A percentile compares a stretch with the other conserved stretches of the same genome.
phyloP scores from a whole-genome alignment of 1,139 yeast species.

The Geotrichum australiense region DNA sequence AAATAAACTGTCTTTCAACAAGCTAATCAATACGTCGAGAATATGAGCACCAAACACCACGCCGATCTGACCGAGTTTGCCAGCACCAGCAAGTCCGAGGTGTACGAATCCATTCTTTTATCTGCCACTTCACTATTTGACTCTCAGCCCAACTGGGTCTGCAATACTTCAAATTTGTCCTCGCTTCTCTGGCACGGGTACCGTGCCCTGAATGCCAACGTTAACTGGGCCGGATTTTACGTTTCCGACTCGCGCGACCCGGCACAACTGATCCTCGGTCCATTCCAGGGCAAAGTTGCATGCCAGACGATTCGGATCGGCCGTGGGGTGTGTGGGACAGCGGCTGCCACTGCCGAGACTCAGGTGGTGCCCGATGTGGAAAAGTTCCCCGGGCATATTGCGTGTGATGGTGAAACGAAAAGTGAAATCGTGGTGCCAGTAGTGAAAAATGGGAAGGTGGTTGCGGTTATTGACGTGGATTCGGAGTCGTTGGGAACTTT shows the following conservation, averaged over 20 bases:
- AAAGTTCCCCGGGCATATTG: conserved; percentile 84
- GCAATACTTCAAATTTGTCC: conserved; percentile 79
- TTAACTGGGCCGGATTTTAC: conserved; percentile 95
- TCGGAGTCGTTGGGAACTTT: conserved; percentile 62
- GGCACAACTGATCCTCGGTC: conserved; percentile 64
- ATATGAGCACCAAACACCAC: no score
- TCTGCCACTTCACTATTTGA: conserved; percentile 59
- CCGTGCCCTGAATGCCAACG: conserved; percentile 28
- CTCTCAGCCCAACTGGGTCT: conserved; percentile 74
- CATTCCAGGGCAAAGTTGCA: conserved; percentile 95
- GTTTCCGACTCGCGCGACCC: conserved; percentile 37
- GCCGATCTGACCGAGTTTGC: conserved; percentile 28
- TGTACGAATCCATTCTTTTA: conserved; percentile 50
- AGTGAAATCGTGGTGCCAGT: conserved; percentile 91
- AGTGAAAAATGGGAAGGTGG: conserved; percentile 37
- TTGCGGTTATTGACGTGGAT: conserved; percentile 85
- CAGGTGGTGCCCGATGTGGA: conserved; percentile 75
- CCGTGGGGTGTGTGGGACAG: conserved; percentile 86
- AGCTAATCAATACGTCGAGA: no score
- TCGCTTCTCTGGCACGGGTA: conserved; percentile 86
- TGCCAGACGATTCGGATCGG: conserved; percentile 78
- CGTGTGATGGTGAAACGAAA: conserved; percentile 91
- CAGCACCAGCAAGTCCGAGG: conserved; percentile 42
- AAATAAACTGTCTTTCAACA: no score
- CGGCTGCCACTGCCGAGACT: conserved; percentile 52